Base-by-base conservation (phyloP, 805 yeast genomes). In the Ogataea kodamae region DNA sequence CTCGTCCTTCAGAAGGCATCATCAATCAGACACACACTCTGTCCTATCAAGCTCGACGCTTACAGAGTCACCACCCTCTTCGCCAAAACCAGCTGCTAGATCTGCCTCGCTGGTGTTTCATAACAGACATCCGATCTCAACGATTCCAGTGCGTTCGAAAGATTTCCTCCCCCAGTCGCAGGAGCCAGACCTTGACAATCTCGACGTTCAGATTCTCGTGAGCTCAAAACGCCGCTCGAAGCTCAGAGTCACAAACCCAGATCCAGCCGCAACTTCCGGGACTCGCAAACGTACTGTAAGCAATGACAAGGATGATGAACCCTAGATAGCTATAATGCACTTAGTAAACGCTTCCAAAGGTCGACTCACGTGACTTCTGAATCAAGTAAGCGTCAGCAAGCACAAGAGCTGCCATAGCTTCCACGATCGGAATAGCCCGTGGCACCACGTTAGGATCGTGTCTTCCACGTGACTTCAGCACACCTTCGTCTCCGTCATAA, bases 381-480 rank as follows among this genome's bases (percentile, higher is more conserved):
- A 89, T 72, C 65, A 92, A 64, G 37, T 83, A 64, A 36, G 85
- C 78, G 60, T 92, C 98, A 25, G 90, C 90, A 44, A 90, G 63
- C 2, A 87, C 96, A 46, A 92, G 70, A n/a, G 97, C 92, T 30
- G 97, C 76, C 97, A 92, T 90, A 24, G 97, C 86, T 68, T 92
- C 98, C 18, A 92, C 97, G 54, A 92, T 92, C 33, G 98, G 97
- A 42, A 92, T 87, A 23, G 98, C 98, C 62, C 98, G 79, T 47
- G 98, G 98, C 13, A 95, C 95, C 35, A 92, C 98, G 54, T 89
- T 86, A 20, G 98, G 98, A 59, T 92, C 98, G 55, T 92, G 98
- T 72, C 98, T 84, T 37, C 98, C 98, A 60, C 90, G 81, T 21
- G 98, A 96, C 33, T 92, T 95, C 40, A 92, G 70, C 7, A 81